Conservation (phyloP, 2,329 filamentous ascomycete genomes). For the Cladosporium velox region DNA sequence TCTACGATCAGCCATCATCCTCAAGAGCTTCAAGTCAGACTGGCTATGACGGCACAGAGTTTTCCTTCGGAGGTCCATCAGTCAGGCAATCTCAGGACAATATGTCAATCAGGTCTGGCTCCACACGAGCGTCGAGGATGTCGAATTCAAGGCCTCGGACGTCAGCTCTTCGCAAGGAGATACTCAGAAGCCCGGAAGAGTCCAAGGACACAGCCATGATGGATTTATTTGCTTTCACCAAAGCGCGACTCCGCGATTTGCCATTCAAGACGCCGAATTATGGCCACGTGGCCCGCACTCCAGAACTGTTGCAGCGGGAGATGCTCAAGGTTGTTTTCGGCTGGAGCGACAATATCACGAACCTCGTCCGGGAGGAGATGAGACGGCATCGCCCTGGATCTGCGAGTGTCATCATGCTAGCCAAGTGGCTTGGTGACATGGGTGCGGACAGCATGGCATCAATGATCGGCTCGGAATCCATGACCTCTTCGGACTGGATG, state of each 20-base stretch:
- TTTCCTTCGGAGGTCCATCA: constrained; percentile 39
- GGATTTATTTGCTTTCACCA: constrained; percentile 85
- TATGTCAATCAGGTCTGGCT: constrained; percentile 46
- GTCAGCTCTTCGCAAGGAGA: constrained; percentile 72
- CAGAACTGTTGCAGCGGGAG: constrained; percentile 79
- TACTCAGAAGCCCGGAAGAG: constrained; percentile 76
- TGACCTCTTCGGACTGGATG: constrained; percentile 97
- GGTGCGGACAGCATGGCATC: constrained; percentile 50
- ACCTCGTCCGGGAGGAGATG: constrained; percentile 82
- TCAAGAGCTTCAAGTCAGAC: constrained; percentile 38
- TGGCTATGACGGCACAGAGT: constrained; percentile 40
- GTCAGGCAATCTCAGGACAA: constrained; percentile 39
- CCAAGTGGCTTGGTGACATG: constrained; percentile 90
- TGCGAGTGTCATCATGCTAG: constrained; percentile 75
- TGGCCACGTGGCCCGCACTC: constrained; percentile 43
- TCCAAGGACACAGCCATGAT: constrained; percentile 53
- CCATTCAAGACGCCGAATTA: constrained; percentile 72
- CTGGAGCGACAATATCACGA: constrained; percentile 83
- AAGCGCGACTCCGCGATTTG: constrained; percentile 77
- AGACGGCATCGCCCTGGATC: constrained; percentile 71
- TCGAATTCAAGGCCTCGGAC: constrained; percentile 46
- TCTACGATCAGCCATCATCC: constrained; percentile 49
- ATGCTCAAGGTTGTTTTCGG: constrained; percentile 96
- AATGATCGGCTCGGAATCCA: constrained; percentile 68
- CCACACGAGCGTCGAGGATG: constrained; percentile 49